Evolutionary conservation across 1,284 basidiomycete species (phyloP), one percentile per base, ranked within the genome.

Genomic region (Cryptococcus jaspeensis): DNA sequence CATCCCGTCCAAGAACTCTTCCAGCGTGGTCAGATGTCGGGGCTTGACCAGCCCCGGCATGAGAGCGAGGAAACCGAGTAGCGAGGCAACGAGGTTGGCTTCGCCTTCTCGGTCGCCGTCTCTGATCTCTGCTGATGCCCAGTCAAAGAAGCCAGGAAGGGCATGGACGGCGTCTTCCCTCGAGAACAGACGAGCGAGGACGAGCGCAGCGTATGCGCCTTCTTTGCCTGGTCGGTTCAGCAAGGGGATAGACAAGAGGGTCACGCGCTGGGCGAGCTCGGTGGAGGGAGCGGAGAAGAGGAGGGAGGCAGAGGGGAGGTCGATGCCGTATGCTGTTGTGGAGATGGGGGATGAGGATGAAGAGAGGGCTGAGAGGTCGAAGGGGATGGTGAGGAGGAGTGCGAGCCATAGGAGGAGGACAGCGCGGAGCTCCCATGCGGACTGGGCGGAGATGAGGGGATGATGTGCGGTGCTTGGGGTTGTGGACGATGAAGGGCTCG

Each of bases 311-410:
- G 91, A 85, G 5, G 81, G 78, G 59, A 87, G 84, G 20, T 72
- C 69, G 63, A 85, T 86, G 0, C 84, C 88, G 5, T 56, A 87
- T 73, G 0, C 67, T 63, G 74, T 37, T 74, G 64, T 56, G 66
- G 61, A n/a, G 84, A 81, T 37, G 16, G 58, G 50, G 7, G 41
- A 16, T 47, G 57, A 15, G 48, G 25, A 11, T 50, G 25, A 58
- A n/a, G 15, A 59, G 53, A 97, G 90, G 59, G 90, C 89, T 16
- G 84, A 81, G 46, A 99, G 80, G 70, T 91, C 87, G 73, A 99
- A 99, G 0, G 96, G 96, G 20, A 98, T 87, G 80, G 92, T 92
- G 76, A 89, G 89, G 51, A 98, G 88, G 16, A 99, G 83, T 16
- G 92, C 90, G 12, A 99, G 82, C 95, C 96, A 99, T 2, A 98